Evolutionary conservation across 73 alveolate genomes (phyloP).

Genomic region (Paramecium tetraurelia): DNA sequence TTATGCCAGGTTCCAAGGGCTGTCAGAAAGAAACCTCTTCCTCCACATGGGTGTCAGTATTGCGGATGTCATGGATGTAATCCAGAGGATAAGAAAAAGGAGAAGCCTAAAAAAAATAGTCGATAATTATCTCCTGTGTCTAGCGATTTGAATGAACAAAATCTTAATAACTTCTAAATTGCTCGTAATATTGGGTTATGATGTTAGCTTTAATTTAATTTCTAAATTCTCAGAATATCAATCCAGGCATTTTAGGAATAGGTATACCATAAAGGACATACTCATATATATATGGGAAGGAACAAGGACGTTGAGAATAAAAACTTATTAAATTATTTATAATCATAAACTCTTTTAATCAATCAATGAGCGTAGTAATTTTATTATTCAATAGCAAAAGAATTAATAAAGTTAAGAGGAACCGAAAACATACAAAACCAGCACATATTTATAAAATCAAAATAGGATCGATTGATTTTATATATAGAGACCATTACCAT

Average conservation of each 20-base stretch:
- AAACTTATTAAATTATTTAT: background rate
- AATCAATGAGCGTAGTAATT: background rate
- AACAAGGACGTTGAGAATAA: conserved; percentile 33
- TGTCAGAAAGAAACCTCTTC: conserved; percentile 78
- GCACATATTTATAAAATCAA: background rate
- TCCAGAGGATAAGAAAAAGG: conserved; percentile 85
- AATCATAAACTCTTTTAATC: conserved; percentile 28
- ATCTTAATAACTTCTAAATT: conserved; percentile 19
- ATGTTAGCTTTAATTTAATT: background rate
- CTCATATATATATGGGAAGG: conserved; percentile 42
- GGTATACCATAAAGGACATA: conserved; percentile 52
- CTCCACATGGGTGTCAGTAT: conserved; percentile 83
- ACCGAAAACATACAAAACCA: background rate
- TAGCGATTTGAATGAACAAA: conserved; percentile 10
- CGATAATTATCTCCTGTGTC: conserved; percentile 23
- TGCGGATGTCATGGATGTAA: conserved; percentile 92
- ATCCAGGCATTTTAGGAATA: conserved; percentile 32
- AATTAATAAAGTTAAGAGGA: background rate
- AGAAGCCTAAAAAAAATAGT: conserved; percentile 49
- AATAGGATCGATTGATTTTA: background rate
- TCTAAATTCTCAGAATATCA: background rate
- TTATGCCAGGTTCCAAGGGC: conserved; percentile 85
- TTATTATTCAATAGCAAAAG: background rate
- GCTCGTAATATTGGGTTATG: background rate
- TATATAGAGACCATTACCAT: background rate